phyloP scores from a whole-genome alignment of 2,329 filamentous ascomycete species.

The Mollisia scopiformis region DNA sequence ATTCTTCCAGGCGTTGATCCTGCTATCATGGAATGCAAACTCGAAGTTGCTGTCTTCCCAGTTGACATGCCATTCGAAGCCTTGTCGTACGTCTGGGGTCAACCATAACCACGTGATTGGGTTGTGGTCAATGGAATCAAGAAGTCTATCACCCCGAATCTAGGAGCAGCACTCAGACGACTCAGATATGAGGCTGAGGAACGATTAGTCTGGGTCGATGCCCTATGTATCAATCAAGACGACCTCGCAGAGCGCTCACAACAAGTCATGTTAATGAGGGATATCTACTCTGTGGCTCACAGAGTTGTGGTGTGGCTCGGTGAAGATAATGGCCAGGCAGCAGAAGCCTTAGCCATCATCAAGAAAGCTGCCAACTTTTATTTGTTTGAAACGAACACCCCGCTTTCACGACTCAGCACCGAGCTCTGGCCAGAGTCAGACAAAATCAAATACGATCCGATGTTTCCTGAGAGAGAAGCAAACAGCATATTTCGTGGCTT shows the following conservation, averaged over 20 bases:
- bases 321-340: background rate
- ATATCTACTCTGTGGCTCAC: conserved; percentile 2
- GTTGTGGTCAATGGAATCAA: background rate
- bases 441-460: background rate
- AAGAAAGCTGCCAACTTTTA: background rate
- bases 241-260: conserved; percentile 1
- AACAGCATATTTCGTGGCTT: background rate
- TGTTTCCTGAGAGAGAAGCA: background rate
- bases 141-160: background rate
- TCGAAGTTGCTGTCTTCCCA: no score
- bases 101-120: background rate
- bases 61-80: no score
- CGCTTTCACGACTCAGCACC: background rate
- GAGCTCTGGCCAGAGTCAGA: background rate
- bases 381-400: background rate
- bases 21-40: no score
- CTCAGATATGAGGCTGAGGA: background rate
- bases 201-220: conserved; percentile 3
- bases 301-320: background rate
- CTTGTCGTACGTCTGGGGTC: conserved; percentile 1
- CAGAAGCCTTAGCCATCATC: background rate
- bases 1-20: no score
- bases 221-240: background rate
- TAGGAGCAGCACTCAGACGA: background rate
- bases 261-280: background rate